Evolutionary conservation across 78 protist species (phyloP), one percentile per base, ranked within the genome.

Genomic region (Dictyostelium brefeldianum): DNA sequence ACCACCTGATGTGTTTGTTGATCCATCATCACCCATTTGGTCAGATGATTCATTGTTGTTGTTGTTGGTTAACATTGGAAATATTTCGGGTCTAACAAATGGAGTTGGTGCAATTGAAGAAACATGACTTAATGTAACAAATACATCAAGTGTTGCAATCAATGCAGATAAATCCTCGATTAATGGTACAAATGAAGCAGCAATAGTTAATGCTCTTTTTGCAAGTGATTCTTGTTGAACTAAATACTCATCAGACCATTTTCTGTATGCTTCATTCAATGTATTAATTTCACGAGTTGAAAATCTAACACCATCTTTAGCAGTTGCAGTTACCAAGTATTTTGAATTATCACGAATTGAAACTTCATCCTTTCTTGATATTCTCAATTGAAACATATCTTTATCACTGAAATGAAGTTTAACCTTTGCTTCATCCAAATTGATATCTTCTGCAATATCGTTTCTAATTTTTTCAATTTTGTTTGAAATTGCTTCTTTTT

Each of bases 81-180:
- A 31, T 50, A 98, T 17, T 46, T 8, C 20, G 3, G 99, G 99
- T 4, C 99, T 81, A 18, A 89, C 82, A 77, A 75, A 98, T 3
- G 95, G 96, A 22, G 75, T 94, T 20, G 98, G 97, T 9, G 99
- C 99, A 12, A 43, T 11, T 25, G 73, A 43, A 2, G 98, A 53
- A 1, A 87, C 97, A 36, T 89, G 81, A 1, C 98, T 99, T 36
- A 98, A 41, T 43, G 84, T 57, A 5, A 65, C 70, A n/a, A 75
- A 84, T 22, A 98, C 97, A 73, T 97, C 98, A 48, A 98, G 56
- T 14, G 78, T 56, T 1, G 98, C 93, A n/a, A 98, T 15, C 2
- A 95, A 43, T 18, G 18, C 36, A 17, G 59, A 25, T n/a, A 85
- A 54, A n/a, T 81, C 83, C 25, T 89, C 96, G 17, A 98, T 6